Evolutionary conservation across 1,284 basidiomycete species (phyloP), one percentile per base, ranked within the genome.

Genomic region (Cutaneotrichosporon mucoides): DNA sequence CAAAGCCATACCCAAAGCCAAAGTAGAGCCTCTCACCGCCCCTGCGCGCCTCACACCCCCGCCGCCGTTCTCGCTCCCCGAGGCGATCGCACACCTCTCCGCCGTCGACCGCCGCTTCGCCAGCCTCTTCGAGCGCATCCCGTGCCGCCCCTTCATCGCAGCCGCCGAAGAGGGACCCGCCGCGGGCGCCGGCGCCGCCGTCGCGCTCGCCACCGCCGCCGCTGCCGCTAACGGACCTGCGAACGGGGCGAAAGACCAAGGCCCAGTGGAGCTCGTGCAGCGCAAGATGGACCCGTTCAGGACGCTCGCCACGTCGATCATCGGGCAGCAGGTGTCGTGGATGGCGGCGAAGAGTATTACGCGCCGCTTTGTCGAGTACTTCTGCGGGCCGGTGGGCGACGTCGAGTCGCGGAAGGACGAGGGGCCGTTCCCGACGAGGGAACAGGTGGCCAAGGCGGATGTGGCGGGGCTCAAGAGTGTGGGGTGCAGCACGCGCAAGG

Each of bases 241-340:
- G 24, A 24, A 24, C 24, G 24, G 24, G 24, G 24, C 43, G 15
- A 9, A 15, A 12, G 49, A 51, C 49, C 8, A 34, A 6, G 37
- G 37, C 4, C 42, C 36, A 5, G 53, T 42, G 43, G 53, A 37
- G 15, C 43, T 33, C 24, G 55, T 42, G 36, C 43, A 34, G 59
- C 65, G 24, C 24, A 24, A 24, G 24, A 24, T 74, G 15, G 75
- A 76, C 53, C 72, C 72, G 9, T 71, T 69, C 65, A 84, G 84
- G 50, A 84, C 86, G 1, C 80, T 91, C 15, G 82, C 84, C 38
- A 84, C 83, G 2, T 86, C 85, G 38, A 89, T 91, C 60, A 76
- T 90, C 78, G 89, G 87, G 0, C 91, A 93, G 76, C 92, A 97
- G 76, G 92, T 97, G 45, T 91, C 89, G 0, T 94, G 90, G 90